These are phyloP conservation scores for Thielaviopsis populi DNA, from an alignment of 2,329 filamentous ascomycete species.

Conservation along the genomic window DNA sequence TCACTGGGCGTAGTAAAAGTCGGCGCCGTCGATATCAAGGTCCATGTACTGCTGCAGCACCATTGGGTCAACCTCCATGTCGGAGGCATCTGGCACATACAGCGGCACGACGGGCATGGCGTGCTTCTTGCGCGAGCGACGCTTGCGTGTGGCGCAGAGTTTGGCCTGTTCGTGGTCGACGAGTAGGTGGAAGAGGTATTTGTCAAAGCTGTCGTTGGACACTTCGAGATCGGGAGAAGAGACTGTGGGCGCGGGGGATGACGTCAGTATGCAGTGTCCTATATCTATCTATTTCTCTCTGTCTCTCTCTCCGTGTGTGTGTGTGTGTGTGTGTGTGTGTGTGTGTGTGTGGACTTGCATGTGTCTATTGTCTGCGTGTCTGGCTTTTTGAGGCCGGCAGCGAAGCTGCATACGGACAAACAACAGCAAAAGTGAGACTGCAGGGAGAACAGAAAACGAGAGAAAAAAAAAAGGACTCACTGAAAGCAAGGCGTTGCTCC, in stretches of 20 bases:
- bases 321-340: neutral
- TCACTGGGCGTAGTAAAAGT: neutral
- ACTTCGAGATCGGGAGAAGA: constrained; percentile 12
- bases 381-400: constrained; percentile 2
- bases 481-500: neutral
- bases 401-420: neutral
- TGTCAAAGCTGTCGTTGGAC: neutral
- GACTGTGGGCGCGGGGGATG: neutral
- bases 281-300: no score
- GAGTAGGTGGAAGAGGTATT: constrained; percentile 4
- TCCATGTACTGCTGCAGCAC: neutral
- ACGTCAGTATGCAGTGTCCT: constrained; percentile 5
- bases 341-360: neutral
- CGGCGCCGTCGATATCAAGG: neutral
- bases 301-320: no score
- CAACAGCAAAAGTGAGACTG: neutral
- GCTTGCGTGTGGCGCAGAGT: constrained; percentile 8
- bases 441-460: neutral
- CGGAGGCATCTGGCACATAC: neutral
- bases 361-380: no score
- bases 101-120: neutral
- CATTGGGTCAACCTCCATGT: neutral
- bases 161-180: constrained; percentile 14
- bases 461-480: constrained; percentile 1
- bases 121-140: constrained; percentile 15